Conservation (phyloP, 371 early-diverging fungal genomes). For the Choanephora cucurbitarum region DNA sequence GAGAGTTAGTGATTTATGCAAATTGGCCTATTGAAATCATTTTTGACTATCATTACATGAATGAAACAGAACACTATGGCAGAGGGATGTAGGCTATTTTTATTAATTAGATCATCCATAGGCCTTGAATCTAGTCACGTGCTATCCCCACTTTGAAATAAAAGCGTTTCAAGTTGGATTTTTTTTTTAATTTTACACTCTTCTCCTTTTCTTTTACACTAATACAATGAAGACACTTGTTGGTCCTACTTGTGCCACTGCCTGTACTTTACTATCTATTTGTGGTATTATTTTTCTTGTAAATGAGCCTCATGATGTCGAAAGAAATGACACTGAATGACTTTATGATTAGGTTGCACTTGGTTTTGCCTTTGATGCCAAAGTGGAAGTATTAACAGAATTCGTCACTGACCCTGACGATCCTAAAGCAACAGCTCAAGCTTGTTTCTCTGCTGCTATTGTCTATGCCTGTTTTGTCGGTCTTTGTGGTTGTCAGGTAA, state of each 20-base stretch:
- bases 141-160: no score
- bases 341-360: slow-evolving; percentile 62
- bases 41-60: no score
- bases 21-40: no score
- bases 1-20: no score
- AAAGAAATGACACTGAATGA: no score
- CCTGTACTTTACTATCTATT: slow-evolving; percentile 30
- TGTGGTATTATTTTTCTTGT: slow-evolving; percentile 35
- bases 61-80: no score
- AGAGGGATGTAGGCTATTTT: no score
- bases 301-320: slow-evolving; percentile 22
- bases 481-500: slow-evolving; percentile 71
- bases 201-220: not conserved
- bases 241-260: slow-evolving; percentile 27
- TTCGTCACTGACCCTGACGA: slow-evolving; percentile 64
- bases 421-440: slow-evolving; percentile 63
- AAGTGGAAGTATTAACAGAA: slow-evolving; percentile 66
- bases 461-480: slow-evolving; percentile 70
- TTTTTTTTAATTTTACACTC: not conserved
- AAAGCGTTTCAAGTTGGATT: not conserved
- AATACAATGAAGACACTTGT: slow-evolving; percentile 32
- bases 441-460: slow-evolving; percentile 69
- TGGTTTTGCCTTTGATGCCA: slow-evolving; percentile 64
- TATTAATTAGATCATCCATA: no score
- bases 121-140: no score